Percentiles rank a stretch among this genome's conserved stretches.
Conservation (phyloP, 2,329 filamentous ascomycete species). For the Colletotrichum tofieldiae region DNA sequence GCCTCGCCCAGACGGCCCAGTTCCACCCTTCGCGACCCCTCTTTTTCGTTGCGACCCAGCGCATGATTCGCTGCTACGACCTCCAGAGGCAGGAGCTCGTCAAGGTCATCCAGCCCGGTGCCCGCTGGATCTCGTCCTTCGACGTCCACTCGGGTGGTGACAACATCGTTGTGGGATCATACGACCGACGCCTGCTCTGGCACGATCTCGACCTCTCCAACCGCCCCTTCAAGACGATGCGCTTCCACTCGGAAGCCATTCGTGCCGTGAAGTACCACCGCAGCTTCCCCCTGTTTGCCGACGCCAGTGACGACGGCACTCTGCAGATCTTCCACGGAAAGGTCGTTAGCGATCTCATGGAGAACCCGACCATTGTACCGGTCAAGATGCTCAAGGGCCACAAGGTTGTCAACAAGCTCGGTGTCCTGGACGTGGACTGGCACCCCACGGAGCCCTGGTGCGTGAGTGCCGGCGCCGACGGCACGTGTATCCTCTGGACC, state of each 20-base stretch:
- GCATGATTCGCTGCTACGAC: slow-evolving; percentile 94
- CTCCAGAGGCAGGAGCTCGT: slow-evolving; percentile 91
- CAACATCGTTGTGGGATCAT: slow-evolving; percentile 94
- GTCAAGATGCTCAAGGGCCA: slow-evolving; percentile 95
- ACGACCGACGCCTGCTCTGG: slow-evolving; percentile 95
- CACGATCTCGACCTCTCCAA: slow-evolving; percentile 94
- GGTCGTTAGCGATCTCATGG: slow-evolving; percentile 94
- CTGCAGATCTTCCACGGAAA: slow-evolving; percentile 98
- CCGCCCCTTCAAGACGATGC: slow-evolving; percentile 94
- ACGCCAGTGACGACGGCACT: slow-evolving; percentile 94
- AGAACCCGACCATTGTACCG: slow-evolving; percentile 96
- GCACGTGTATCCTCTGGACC: slow-evolving; percentile 92
- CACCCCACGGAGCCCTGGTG: slow-evolving; percentile 95
- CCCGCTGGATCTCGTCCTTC: slow-evolving; percentile 93
- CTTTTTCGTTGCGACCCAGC: slow-evolving; percentile 96
- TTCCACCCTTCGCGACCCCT: slow-evolving; percentile 96
- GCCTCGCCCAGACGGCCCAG: slow-evolving; percentile 86
- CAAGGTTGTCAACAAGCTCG: slow-evolving; percentile 86
- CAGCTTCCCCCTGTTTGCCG: slow-evolving; percentile 88
- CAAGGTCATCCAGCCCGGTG: slow-evolving; percentile 94
- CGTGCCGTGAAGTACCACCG: slow-evolving; percentile 90
- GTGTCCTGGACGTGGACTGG: slow-evolving; percentile 96
- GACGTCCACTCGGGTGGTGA: slow-evolving; percentile 94
- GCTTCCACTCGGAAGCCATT: slow-evolving; percentile 95
- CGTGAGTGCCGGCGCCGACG: slow-evolving; percentile 94